Percentiles rank a stretch among this genome's conserved stretches.
phyloP scores from a whole-genome alignment of 768 basidiomycete species.

The Macrolepiota fuliginosa region DNA sequence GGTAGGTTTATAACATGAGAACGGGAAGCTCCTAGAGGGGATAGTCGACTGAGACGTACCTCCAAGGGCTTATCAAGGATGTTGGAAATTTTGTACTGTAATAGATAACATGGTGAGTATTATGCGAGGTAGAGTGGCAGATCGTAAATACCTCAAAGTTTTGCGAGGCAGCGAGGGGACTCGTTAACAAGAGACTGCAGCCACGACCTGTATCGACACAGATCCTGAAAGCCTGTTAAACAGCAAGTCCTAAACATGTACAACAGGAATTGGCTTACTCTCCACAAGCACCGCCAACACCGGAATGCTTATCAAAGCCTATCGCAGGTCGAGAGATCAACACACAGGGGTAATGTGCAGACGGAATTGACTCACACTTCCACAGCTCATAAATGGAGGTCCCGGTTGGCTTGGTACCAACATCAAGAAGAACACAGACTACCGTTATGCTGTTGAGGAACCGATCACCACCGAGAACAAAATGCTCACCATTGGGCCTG shows the following conservation, averaged over 20 bases:
- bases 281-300: slow-evolving; percentile 94
- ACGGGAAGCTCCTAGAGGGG: background rate
- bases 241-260: background rate
- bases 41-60: slow-evolving; percentile 35
- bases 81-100: slow-evolving; percentile 91
- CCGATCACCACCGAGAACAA: slow-evolving; percentile 3
- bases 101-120: slow-evolving; percentile 10
- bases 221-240: slow-evolving; percentile 43
- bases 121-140: background rate
- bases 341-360: background rate
- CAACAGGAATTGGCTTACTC: slow-evolving; percentile 48
- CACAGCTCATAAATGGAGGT: slow-evolving; percentile 96
- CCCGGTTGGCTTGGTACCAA: slow-evolving; percentile 92
- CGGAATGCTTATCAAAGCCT: slow-evolving; percentile 77
- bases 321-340: slow-evolving; percentile 24
- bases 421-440: slow-evolving; percentile 92
- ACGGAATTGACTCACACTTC: slow-evolving; percentile 60
- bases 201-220: slow-evolving; percentile 79
- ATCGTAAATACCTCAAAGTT: slow-evolving; percentile 72
- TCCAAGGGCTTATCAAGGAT: slow-evolving; percentile 96
- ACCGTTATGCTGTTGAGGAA: slow-evolving; percentile 7
- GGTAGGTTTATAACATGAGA: slow-evolving; percentile 3
- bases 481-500: slow-evolving; percentile 66
- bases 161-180: slow-evolving; percentile 87
- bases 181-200: slow-evolving; percentile 67